These are phyloP conservation scores for Gardenia jasminoides DNA, from an alignment of 257 asterid species.

Conservation along the genomic window DNA sequence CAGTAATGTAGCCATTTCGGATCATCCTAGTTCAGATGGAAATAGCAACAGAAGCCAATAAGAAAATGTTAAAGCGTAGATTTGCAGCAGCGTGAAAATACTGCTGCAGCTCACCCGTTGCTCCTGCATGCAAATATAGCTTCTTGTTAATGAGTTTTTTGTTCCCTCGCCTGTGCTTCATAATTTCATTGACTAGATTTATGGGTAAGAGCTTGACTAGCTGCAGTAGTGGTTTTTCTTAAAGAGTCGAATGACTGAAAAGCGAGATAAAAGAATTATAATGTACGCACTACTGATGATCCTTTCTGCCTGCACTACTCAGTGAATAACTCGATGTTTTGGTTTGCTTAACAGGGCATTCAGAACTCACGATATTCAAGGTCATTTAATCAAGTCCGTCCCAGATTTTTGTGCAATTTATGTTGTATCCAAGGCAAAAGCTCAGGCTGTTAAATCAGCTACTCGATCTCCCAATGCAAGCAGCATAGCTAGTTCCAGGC, in stretches of 20 bases:
- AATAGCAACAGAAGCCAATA: background rate
- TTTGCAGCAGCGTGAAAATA: no score
- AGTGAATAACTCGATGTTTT: background rate
- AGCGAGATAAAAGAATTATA: background rate
- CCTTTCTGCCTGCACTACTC: background rate
- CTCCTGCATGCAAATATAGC: background rate
- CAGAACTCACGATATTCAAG: conserved; percentile 53
- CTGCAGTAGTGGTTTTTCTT: background rate
- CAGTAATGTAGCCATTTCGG: background rate
- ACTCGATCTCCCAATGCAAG: conserved; percentile 37
- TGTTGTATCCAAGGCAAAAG: conserved; percentile 49
- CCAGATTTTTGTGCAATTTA: conserved; percentile 72
- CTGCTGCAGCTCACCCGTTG: background rate
- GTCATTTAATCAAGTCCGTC: conserved; percentile 42
- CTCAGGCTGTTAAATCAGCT: conserved; percentile 44
- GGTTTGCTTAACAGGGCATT: conserved; percentile 57
- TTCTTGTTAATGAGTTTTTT: background rate
- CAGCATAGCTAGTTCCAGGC: conserved; percentile 33
- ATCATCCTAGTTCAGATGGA: background rate
- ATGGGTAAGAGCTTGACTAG: background rate
- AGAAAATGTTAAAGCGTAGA: background rate
- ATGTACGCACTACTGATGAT: background rate
- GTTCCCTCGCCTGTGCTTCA: no score
- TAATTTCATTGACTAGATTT: background rate
- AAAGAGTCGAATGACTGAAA: background rate